Evolutionary conservation across 139 green algal species (phyloP).

Genomic region (Dunaliella primolecta): DNA sequence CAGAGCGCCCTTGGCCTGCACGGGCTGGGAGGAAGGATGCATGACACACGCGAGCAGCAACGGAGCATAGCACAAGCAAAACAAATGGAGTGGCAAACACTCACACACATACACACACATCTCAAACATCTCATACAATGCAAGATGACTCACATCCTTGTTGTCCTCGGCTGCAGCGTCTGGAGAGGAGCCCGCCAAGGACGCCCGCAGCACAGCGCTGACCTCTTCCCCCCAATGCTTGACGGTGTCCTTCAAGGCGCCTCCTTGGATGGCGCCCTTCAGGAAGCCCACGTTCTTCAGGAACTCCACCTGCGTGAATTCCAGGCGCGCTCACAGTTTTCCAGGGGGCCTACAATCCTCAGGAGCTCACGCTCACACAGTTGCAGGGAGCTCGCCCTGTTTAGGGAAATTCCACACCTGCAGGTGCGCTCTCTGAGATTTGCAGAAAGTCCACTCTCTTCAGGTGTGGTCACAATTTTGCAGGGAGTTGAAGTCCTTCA

Average conservation of each 20-base stretch:
- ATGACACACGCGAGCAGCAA: no score
- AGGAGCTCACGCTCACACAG: no score
- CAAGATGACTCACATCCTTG: no score
- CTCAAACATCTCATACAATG: no score
- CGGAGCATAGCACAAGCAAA: neutral
- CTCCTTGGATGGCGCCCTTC: slow-evolving; percentile 14
- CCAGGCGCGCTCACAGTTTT: neutral
- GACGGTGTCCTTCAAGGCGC: neutral
- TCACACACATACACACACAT: neutral
- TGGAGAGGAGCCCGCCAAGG: neutral
- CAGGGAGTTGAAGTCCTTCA: no score
- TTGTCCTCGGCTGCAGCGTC: neutral
- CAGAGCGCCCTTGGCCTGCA: no score
- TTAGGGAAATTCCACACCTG: no score
- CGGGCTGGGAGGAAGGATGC: no score
- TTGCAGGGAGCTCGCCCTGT: no score
- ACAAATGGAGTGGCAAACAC: neutral
- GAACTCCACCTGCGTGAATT: slow-evolving; percentile 14
- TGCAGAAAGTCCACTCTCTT: no score
- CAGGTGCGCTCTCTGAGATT: no score
- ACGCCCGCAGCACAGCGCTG: neutral
- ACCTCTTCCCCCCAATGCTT: neutral
- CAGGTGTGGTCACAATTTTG: no score
- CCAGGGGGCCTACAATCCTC: neutral
- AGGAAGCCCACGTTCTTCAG: slow-evolving; percentile 21